These are phyloP conservation scores for Phytophthora hybrid DNA, from an alignment of 352 stramenopile species.

Conservation along the genomic window DNA sequence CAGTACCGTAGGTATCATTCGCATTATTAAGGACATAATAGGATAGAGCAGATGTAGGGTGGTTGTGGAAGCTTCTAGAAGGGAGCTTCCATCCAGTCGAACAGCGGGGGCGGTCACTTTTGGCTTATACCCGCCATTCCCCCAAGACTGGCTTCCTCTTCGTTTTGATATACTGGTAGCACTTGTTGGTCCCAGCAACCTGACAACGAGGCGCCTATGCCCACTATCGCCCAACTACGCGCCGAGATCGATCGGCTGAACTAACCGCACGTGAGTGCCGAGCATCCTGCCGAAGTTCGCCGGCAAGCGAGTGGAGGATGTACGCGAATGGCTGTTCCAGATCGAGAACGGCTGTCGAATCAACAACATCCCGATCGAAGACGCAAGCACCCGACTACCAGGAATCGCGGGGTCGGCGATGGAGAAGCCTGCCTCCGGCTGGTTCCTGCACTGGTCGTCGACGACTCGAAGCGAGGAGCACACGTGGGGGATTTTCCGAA, in stretches of 20 bases:
- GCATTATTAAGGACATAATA: neutral
- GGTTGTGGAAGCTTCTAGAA: neutral
- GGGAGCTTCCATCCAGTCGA: neutral
- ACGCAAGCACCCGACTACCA: neutral
- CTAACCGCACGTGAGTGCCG: constrained; percentile 4
- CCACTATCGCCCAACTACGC: constrained; percentile 9
- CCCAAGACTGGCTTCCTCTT: too few species aligned
- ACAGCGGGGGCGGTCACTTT: neutral
- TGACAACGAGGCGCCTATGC: constrained; percentile 3
- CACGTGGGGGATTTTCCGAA: too few species aligned
- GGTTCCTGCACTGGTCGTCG: too few species aligned
- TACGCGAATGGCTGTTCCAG: constrained; percentile 15
- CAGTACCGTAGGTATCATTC: neutral
- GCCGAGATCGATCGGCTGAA: constrained; percentile 19
- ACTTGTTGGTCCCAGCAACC: constrained; percentile 24
- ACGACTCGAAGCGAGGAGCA: too few species aligned
- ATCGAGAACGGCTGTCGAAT: neutral
- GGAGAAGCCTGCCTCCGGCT: constrained; percentile 1
- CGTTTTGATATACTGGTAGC: constrained; percentile 8
- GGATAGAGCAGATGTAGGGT: neutral
- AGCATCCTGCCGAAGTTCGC: constrained; percentile 20
- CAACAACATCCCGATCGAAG: too few species aligned
- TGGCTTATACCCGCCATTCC: too few species aligned
- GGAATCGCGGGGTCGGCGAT: neutral
- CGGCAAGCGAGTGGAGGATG: constrained; percentile 13